These are phyloP conservation scores for Coniochaeta pulveracea DNA, from an alignment of 2,329 filamentous ascomycete genomes.

Conservation along the genomic window DNA sequence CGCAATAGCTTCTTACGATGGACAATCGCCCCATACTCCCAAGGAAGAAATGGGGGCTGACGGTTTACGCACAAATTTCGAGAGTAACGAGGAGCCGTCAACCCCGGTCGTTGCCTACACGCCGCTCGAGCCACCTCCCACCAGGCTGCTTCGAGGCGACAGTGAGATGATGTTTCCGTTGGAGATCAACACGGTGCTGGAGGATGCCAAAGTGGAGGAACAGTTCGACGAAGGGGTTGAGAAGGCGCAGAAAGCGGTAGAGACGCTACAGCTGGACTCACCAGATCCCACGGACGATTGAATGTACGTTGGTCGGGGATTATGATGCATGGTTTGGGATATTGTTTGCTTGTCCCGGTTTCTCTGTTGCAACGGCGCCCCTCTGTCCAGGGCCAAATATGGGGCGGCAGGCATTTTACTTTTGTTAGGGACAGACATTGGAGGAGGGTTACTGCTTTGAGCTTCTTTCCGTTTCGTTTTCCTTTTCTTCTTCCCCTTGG, in stretches of 20 bases:
- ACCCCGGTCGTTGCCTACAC: too few species aligned
- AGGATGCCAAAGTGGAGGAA: neutral
- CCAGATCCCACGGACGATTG: neutral
- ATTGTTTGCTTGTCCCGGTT: too few species aligned
- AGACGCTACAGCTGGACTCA: neutral
- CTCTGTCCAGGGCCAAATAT: too few species aligned
- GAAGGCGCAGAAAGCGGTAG: neutral
- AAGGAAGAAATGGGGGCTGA: neutral
- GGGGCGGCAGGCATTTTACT: too few species aligned
- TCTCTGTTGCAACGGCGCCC: too few species aligned
- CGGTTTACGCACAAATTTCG: conserved; percentile 1
- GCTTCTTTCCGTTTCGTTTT: neutral
- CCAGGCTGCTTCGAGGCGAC: neutral
- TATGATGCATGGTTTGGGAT: neutral
- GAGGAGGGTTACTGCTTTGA: neutral
- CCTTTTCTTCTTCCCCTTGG: neutral
- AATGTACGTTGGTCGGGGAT: neutral
- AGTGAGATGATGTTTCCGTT: too few species aligned
- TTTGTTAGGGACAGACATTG: too few species aligned
- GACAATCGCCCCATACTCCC: neutral
- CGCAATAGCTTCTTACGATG: neutral
- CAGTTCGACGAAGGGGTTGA: neutral
- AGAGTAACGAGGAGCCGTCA: neutral
- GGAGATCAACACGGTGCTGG: neutral
- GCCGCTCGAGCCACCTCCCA: neutral